A percentile compares a stretch with the other conserved stretches of the same genome.
Conservation (phyloP, 2,329 filamentous ascomycete genomes). For the Apiospora rasikravindrae region DNA sequence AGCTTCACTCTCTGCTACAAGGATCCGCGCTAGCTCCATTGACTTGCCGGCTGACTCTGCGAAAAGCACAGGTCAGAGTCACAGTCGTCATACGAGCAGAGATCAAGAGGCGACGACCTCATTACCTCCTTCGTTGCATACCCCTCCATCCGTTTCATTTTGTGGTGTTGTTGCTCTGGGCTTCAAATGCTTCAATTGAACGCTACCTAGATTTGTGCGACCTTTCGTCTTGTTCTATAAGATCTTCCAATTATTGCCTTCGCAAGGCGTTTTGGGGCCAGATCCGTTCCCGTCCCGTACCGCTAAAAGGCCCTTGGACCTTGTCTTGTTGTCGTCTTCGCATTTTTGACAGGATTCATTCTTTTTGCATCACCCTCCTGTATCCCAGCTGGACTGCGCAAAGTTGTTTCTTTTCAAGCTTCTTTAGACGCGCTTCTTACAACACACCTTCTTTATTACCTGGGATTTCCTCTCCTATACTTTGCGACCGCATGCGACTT, state of each 20-base stretch:
- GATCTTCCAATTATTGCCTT: slow-evolving; percentile 1
- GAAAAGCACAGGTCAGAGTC: slow-evolving; percentile 1
- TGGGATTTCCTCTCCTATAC: slow-evolving; percentile 1
- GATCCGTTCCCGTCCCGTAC: slow-evolving; percentile 11
- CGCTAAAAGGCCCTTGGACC: background rate
- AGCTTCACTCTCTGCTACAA: background rate
- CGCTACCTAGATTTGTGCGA: background rate
- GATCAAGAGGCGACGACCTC: background rate
- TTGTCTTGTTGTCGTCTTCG: background rate
- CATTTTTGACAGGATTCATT: slow-evolving; percentile 3
- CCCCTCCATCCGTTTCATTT: background rate
- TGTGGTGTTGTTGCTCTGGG: slow-evolving; percentile 7
- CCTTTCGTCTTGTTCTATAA: slow-evolving; percentile 6
- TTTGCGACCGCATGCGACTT: slow-evolving; percentile 14
- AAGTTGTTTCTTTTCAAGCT: slow-evolving; percentile 1
- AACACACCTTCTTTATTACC: background rate
- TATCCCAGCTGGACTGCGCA: slow-evolving; percentile 22
- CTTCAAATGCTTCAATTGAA: background rate
- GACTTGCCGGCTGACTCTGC: background rate
- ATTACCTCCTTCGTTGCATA: background rate
- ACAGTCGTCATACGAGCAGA: slow-evolving; percentile 13
- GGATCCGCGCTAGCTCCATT: background rate
- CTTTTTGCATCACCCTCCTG: slow-evolving; percentile 15
- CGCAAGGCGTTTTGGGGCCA: slow-evolving; percentile 10
- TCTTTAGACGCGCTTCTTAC: slow-evolving; percentile 8